phyloP scores from a whole-genome alignment of 2,329 filamentous ascomycete species.

The Atkinsonella hypoxylon region DNA sequence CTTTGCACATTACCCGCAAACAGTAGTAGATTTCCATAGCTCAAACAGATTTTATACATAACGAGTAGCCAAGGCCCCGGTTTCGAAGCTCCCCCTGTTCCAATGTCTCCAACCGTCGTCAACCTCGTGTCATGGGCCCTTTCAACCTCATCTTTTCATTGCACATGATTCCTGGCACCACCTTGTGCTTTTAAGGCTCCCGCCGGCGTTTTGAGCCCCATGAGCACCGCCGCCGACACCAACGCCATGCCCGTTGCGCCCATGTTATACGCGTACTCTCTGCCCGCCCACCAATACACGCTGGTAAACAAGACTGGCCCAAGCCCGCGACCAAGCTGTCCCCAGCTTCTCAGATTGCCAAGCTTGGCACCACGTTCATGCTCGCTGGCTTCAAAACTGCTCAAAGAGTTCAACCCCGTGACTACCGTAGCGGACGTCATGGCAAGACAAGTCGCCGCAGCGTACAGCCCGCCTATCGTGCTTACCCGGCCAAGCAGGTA shows the following conservation, averaged over 20 bases:
- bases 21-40: neutral
- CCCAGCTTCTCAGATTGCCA: slow-evolving; percentile 68
- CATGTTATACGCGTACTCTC: slow-evolving; percentile 71
- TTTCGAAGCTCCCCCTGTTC: neutral
- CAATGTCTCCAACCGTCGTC: neutral
- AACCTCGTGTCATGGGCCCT: neutral
- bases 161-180: slow-evolving; percentile 11
- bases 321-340: slow-evolving; percentile 76
- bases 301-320: slow-evolving; percentile 88
- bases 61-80: neutral
- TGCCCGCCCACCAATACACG: slow-evolving; percentile 95
- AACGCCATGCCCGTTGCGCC: slow-evolving; percentile 70
- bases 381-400: slow-evolving; percentile 75
- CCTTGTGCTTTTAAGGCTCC: slow-evolving; percentile 9
- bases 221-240: slow-evolving; percentile 61
- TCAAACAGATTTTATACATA: neutral
- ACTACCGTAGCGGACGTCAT: slow-evolving; percentile 91
- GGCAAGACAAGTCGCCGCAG: slow-evolving; percentile 71
- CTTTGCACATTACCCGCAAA: neutral
- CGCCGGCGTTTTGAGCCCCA: slow-evolving; percentile 54
- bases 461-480: slow-evolving; percentile 60
- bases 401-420: slow-evolving; percentile 81
- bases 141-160: neutral
- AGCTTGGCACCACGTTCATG: slow-evolving; percentile 77
- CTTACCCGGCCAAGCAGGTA: slow-evolving; percentile 61